These are phyloP conservation scores for Carnegiea gigantea DNA, from an alignment of 179 eudicot species.

Conservation along the genomic window DNA sequence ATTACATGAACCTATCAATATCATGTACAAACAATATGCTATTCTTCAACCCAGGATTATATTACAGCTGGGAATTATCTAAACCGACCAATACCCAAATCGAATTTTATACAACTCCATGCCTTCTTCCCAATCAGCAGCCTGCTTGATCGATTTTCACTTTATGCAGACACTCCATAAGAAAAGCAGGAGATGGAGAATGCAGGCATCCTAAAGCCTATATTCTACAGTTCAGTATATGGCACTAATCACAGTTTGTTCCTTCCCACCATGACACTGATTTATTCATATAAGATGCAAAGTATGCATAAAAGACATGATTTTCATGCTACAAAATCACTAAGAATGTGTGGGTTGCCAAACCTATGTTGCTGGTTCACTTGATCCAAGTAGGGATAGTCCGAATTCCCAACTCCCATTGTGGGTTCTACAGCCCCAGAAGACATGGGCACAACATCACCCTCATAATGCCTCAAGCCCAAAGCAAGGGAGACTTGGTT, in stretches of 20 bases:
- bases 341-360: conserved; percentile 42
- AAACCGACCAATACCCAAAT: conserved; percentile 27
- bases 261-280: conserved; percentile 12
- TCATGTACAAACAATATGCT: conserved; percentile 47
- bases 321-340: conserved; percentile 54
- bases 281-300: conserved; percentile 27
- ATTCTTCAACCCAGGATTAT: conserved; percentile 36
- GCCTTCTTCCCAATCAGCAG: conserved; percentile 20
- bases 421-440: conserved; percentile 31
- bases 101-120: conserved; percentile 33
- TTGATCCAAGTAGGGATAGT: conserved; percentile 43
- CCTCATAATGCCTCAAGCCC: conserved; percentile 80
- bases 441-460: conserved; percentile 39
- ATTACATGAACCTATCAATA: conserved; percentile 38
- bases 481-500: conserved; percentile 77
- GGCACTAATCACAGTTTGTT: neutral
- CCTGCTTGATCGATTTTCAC: conserved; percentile 25
- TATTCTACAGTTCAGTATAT: conserved; percentile 30
- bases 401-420: conserved; percentile 30
- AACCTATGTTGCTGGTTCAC: conserved; percentile 50
- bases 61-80: conserved; percentile 46
- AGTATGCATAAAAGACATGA: conserved; percentile 17
- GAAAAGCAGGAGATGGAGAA: conserved; percentile 19
- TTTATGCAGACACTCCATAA: conserved; percentile 25
- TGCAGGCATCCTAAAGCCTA: conserved; percentile 29